Base-by-base conservation (phyloP, 2,329 filamentous ascomycete species). In the Aspergillaceae sp. region DNA sequence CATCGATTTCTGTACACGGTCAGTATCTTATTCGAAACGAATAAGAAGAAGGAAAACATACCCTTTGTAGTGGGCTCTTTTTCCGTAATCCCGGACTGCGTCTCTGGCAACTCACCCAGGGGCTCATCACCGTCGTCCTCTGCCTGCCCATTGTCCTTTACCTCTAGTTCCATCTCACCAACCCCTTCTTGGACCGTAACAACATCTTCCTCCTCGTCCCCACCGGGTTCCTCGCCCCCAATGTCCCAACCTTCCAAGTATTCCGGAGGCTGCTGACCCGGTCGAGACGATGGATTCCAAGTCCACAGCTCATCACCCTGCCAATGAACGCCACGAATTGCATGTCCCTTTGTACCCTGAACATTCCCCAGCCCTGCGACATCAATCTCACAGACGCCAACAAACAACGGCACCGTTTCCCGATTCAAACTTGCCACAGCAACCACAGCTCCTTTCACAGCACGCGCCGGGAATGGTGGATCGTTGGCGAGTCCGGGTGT, bases 231-330 rank as follows among this genome's bases (percentile, higher is more conserved):
- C 3, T 51, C 52, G 6, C 58, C 57, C n/a, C 62, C 57, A 10
- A 59, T 56, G 33, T 68, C 65, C 69, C 73, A 84, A 0, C 74
- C 78, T 11, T 75, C 66, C 10, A 83, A 57, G 8, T 71, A 64
- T 29, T 74, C 73, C 1, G 81, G 80, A 8, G 76, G 67, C 10
- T 72, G 64, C 35, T 66, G 65, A 7, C 79, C 80, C 11, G 75
- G 70, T 48, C 71, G 74, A 4, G 74, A 77, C 29, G 67, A 69
- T 30, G 73, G 69, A 55, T 74, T 80, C 77, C 79, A 83, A 4
- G 70, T 70, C 80, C 81, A 85, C n/a, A 84, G 58, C 64, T 86
- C 82, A 64, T 86, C 82, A 1, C 82, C 80, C 49, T 75, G 73
- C 82, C 82, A 85, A 57, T 85, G 82, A 42, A 84, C 66, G 3